A percentile compares a stretch with the other conserved stretches of the same genome.
Evolutionary conservation across 495 filamentous ascomycete species (phyloP).

Genomic region (Platismatia glauca): DNA sequence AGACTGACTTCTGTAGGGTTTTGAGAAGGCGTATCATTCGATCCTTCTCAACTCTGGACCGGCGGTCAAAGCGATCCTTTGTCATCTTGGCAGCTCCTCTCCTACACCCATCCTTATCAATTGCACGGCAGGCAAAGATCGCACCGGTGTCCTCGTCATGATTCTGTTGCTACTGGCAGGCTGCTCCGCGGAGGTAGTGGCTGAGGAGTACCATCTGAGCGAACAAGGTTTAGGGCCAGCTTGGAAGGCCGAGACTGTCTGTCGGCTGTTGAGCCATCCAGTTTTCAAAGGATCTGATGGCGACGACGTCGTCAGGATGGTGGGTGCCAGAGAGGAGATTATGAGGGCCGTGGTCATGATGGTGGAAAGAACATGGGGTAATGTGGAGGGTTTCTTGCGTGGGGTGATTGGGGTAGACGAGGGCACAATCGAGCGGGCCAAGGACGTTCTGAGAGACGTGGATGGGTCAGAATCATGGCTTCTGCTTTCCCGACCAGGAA

Average conservation of each 20-base stretch:
- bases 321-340: conserved; percentile 4
- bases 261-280: conserved; percentile 1
- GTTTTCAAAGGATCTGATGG: background rate
- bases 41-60: conserved; percentile 1
- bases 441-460: background rate
- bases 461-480: background rate
- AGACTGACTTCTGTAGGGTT: background rate
- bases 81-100: background rate
- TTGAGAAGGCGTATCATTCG: conserved; percentile 5
- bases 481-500: background rate
- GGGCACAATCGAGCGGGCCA: background rate
- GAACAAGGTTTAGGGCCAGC: conserved; percentile 4
- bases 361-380: conserved; percentile 2
- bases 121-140: conserved; percentile 48
- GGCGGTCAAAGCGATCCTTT: conserved; percentile 1
- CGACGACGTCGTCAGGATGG: background rate
- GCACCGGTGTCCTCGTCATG: conserved; percentile 53
- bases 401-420: background rate
- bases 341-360: conserved; percentile 10
- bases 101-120: conserved; percentile 1
- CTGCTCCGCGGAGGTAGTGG: conserved; percentile 35
- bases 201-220: conserved; percentile 37
- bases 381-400: conserved; percentile 1
- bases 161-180: conserved; percentile 48
- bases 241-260: conserved; percentile 4